phyloP scores from a whole-genome alignment of 768 basidiomycete genomes.

The Dentipellis sp. region DNA sequence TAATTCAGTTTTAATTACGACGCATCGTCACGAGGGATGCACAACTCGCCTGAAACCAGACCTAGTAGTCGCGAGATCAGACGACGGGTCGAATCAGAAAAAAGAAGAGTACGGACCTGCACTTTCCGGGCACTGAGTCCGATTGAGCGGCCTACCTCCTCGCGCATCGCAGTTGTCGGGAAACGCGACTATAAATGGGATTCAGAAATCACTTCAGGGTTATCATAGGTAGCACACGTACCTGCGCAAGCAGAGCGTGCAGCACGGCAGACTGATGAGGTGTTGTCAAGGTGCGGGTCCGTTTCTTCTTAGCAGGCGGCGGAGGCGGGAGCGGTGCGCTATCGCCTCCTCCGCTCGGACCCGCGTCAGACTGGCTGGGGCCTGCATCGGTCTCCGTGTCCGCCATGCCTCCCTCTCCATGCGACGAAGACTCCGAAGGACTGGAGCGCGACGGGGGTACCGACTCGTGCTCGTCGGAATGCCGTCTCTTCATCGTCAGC shows the following conservation, averaged over 20 bases:
- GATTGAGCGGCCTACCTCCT: constrained; percentile 80
- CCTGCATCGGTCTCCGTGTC: constrained; percentile 49
- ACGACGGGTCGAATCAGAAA: neutral
- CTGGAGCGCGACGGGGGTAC: constrained; percentile 5
- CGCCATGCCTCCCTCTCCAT: constrained; percentile 31
- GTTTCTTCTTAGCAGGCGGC: constrained; percentile 61
- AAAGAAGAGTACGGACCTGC: constrained; percentile 40
- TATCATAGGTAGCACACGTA: constrained; percentile 23
- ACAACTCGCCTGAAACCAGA: constrained; percentile 76
- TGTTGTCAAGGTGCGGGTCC: constrained; percentile 77
- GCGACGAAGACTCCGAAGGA: constrained; percentile 17
- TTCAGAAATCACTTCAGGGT: neutral
- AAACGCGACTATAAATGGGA: constrained; percentile 59
- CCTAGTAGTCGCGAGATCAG: constrained; percentile 37
- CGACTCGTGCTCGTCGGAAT: constrained; percentile 7
- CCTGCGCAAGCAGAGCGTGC: constrained; percentile 80
- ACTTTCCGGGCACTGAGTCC: constrained; percentile 88
- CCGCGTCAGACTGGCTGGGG: constrained; percentile 29
- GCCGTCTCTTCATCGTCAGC: constrained; percentile 6
- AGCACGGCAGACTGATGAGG: constrained; percentile 86
- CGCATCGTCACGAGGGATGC: constrained; percentile 1
- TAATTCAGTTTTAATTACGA: constrained; percentile 7
- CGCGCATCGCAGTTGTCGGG: constrained; percentile 79
- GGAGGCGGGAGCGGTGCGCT: constrained; percentile 24
- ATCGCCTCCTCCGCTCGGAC: constrained; percentile 22